A percentile compares a stretch with the other conserved stretches of the same genome.
These are phyloP conservation scores for Gryganskiella cystojenkinii DNA, from an alignment of 192 early-diverging fungal genomes.

Conservation along the genomic window DNA sequence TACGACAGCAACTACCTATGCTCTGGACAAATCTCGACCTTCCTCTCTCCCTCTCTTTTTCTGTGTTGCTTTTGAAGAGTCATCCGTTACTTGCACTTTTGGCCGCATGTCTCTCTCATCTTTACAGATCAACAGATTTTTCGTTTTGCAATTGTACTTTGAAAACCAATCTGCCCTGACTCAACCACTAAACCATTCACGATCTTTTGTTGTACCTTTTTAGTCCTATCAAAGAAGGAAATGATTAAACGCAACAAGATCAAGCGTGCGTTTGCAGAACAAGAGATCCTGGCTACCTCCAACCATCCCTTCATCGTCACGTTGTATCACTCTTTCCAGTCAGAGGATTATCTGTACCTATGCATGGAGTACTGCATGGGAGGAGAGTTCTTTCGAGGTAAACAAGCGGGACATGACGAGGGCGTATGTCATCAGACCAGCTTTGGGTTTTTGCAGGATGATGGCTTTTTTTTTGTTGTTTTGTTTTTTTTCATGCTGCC, in stretches of 20 bases:
- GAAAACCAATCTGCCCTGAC: no score
- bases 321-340: conserved; percentile 90
- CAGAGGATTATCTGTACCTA: conserved; percentile 85
- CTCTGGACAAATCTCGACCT: no score
- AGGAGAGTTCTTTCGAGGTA: conserved; percentile 88
- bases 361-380: conserved; percentile 92
- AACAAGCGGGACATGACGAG: background rate
- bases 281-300: conserved; percentile 78
- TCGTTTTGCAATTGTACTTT: no score
- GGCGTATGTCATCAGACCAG: background rate
- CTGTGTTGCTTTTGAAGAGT: background rate
- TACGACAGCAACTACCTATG: no score
- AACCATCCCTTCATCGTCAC: conserved; percentile 94
- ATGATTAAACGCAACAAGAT: conserved; percentile 99
- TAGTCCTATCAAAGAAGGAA: conserved; percentile 86
- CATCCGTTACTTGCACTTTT: background rate
- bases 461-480: background rate
- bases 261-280: conserved; percentile 96
- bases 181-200: no score
- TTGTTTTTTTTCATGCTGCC: no score
- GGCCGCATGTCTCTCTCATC: background rate
- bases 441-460: conserved; percentile 25
- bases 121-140: no score
- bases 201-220: conserved; percentile 1
- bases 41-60: no score